Conservation (phyloP, 2,329 filamentous ascomycete genomes). For the Colletotrichum lini region DNA sequence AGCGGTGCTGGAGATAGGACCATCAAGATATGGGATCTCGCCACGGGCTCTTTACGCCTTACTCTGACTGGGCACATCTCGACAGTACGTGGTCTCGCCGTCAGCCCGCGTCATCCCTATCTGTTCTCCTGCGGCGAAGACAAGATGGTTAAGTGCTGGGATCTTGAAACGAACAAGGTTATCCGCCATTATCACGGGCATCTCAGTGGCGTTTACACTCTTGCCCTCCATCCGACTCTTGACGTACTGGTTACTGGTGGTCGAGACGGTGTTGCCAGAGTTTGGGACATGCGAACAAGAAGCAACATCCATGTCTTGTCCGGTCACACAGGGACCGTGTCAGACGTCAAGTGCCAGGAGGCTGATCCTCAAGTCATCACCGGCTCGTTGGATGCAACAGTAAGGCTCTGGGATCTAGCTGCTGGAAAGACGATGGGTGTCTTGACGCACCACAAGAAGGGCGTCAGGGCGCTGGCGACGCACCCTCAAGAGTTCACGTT, state of each 20-base stretch:
- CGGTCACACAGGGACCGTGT: conserved; percentile 92
- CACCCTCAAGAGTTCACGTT: conserved; percentile 98
- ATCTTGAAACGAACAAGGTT: conserved; percentile 99
- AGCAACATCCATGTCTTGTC: conserved; percentile 95
- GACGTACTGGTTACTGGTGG: conserved; percentile 96
- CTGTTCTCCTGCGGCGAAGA: conserved; percentile 98
- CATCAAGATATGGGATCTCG: conserved; percentile 99
- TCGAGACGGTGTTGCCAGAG: conserved; percentile 91
- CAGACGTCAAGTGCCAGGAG: conserved; percentile 92
- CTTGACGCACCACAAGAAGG: conserved; percentile 98
- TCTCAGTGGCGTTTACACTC: conserved; percentile 93
- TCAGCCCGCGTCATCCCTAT: conserved; percentile 94
- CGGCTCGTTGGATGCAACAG: conserved; percentile 91
- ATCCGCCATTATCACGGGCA: conserved; percentile 98
- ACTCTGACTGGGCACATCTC: conserved; percentile 96
- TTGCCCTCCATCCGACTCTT: conserved; percentile 92
- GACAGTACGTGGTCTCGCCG: conserved; percentile 90
- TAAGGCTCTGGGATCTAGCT: conserved; percentile 94
- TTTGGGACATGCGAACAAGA: conserved; percentile 98
- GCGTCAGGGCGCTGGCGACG: conserved; percentile 85
- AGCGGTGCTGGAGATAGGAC: conserved; percentile 95
- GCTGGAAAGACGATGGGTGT: conserved; percentile 97
- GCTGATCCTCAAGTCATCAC: conserved; percentile 97
- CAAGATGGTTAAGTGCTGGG: conserved; percentile 99
- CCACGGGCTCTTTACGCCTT: conserved; percentile 84